phyloP scores from a whole-genome alignment of 176 grass and related monocot genomes.

The Carex parvula region DNA sequence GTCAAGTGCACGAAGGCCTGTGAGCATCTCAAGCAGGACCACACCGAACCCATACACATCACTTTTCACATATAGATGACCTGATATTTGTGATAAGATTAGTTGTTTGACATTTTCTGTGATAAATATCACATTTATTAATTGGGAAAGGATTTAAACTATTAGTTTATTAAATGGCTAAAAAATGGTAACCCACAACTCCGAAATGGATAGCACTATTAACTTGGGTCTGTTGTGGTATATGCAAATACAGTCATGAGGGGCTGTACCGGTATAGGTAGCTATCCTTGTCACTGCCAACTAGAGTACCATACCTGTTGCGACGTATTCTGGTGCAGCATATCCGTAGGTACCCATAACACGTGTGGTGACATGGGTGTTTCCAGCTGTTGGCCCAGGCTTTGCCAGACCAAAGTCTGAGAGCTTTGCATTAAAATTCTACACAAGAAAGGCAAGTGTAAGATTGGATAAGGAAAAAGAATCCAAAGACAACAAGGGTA shows the following conservation, averaged over 20 bases:
- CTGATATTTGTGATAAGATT: constrained; percentile 24
- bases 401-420: constrained; percentile 95
- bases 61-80: constrained; percentile 81
- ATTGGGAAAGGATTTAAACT: neutral
- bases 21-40: constrained; percentile 69
- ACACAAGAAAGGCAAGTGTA: neutral
- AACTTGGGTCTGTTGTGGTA: neutral
- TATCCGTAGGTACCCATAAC: constrained; percentile 86
- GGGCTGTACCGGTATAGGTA: neutral
- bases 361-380: constrained; percentile 69
- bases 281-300: neutral
- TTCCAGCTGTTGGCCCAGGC: constrained; percentile 55
- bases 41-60: constrained; percentile 87
- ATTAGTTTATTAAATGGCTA: neutral
- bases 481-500: neutral
- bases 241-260: neutral
- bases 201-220: neutral
- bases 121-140: neutral
- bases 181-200: neutral
- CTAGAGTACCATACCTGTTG: constrained; percentile 48
- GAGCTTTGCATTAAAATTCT: constrained; percentile 70
- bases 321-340: constrained; percentile 89
- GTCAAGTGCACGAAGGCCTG: constrained; percentile 70
- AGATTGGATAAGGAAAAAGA: neutral
- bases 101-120: neutral